A percentile compares a stretch with the other conserved stretches of the same genome.
Conservation (phyloP, 305 asterid genomes). For the Solanum aculeatissimum region DNA sequence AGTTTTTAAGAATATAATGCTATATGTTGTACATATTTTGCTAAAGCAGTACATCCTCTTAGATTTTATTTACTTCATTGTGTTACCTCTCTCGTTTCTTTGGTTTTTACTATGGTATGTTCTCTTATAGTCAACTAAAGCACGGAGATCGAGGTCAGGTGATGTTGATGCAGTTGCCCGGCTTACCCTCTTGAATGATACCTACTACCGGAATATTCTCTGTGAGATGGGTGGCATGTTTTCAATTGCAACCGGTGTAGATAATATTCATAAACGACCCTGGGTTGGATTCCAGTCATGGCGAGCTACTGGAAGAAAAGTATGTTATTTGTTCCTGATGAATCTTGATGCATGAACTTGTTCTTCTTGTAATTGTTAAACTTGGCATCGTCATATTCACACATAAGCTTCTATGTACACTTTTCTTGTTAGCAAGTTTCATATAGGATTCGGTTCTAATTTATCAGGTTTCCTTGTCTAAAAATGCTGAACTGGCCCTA, state of each 20-base stretch:
- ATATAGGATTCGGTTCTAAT: background rate
- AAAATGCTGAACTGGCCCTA: conserved; percentile 62
- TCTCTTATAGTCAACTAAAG: conserved; percentile 41
- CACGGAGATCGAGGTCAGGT: conserved; percentile 76
- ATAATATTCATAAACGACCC: conserved; percentile 83
- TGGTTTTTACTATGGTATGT: background rate
- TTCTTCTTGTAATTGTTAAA: background rate
- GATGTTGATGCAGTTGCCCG: conserved; percentile 91
- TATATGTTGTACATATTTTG: background rate
- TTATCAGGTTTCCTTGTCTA: conserved; percentile 65
- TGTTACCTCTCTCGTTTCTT: background rate
- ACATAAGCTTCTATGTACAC: background rate
- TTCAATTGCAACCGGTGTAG: conserved; percentile 70
- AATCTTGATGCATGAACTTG: background rate
- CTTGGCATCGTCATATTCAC: background rate
- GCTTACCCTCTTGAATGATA: conserved; percentile 77
- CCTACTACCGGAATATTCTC: conserved; percentile 64
- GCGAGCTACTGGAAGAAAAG: conserved; percentile 93
- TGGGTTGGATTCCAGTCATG: conserved; percentile 99
- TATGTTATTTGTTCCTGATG: conserved; percentile 11
- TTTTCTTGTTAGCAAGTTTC: background rate
- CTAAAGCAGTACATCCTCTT: background rate
- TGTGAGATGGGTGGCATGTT: conserved; percentile 97
- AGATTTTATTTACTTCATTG: background rate
- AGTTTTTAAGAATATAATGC: background rate